Percentiles rank a stretch among this genome's conserved stretches.
These are phyloP conservation scores for Serpula lacrymans DNA, from an alignment of 768 basidiomycete genomes.

Conservation along the genomic window DNA sequence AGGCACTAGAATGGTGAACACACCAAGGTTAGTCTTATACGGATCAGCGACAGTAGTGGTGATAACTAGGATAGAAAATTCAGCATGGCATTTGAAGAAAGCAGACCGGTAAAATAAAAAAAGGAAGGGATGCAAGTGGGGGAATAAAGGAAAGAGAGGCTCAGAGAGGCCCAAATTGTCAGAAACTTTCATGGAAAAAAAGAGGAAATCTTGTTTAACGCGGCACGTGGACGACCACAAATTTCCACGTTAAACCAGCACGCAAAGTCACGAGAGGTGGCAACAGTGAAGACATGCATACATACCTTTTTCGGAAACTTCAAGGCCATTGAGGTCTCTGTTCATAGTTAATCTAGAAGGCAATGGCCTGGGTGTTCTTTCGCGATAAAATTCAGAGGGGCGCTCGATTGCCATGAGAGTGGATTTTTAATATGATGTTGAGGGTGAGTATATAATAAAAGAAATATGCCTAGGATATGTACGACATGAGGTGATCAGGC, in stretches of 20 bases:
- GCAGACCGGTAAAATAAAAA: neutral
- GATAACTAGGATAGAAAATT: neutral
- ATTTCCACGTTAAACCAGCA: constrained; percentile 9
- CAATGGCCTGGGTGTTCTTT: neutral
- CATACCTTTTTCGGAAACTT: constrained; percentile 15
- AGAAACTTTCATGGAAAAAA: neutral
- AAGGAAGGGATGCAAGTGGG: neutral
- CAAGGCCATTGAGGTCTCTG: neutral
- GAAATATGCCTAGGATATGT: neutral
- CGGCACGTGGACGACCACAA: constrained; percentile 3
- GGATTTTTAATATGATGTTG: neutral
- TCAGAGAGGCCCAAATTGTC: neutral
- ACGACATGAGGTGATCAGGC: too few species aligned
- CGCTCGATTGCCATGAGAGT: constrained; percentile 4
- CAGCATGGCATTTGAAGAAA: neutral
- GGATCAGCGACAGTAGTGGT: neutral
- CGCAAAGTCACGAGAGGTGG: too few species aligned
- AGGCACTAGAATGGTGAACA: constrained; percentile 1
- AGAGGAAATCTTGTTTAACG: neutral
- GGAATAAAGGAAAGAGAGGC: neutral
- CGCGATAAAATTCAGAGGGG: constrained; percentile 1
- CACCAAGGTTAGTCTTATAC: neutral
- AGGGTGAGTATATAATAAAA: neutral
- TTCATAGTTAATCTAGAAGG: neutral
- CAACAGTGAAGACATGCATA: constrained; percentile 7